Evolutionary conservation across 1,284 basidiomycete genomes (phyloP), one percentile per base, ranked within the genome.

Genomic region (Rhodotorula mucilaginosa): DNA sequence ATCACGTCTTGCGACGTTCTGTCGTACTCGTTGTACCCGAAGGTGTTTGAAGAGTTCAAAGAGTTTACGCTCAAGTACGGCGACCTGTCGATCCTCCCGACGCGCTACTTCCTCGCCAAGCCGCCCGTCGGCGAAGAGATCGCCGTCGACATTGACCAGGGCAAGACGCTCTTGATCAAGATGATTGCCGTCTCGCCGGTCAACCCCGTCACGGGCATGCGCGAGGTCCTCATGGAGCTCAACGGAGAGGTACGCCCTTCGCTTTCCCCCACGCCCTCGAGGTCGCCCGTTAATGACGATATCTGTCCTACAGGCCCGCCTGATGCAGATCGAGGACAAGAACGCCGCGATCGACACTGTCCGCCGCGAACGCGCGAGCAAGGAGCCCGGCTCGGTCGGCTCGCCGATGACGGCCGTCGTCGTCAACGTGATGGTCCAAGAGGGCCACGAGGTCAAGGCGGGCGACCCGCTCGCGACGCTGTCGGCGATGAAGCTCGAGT

Each of bases 31-130:
- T 94, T 97, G 92, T 97, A 96, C 81, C 92, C 93, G 61, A 82
- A 93, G 89, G 93, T 98, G 68, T 99, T 97, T 81, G 96, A 98
- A 81, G 96, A 99, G 82, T 98, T 92, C 83, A 93, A 95, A 81
- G 86, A 87, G 75, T 97, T 97, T 85, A 85, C 97, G 72, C 90
- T 93, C 84, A 94, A 92, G 84, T 98, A 91, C 81, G 96, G 97
- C 62, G 96, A 99, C 82, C 86, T 99, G 65, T 93, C 90, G 89
- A 90, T 78, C 31, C 83, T 99, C 79, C 95, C 96, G 71, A 99
- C 97, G 46, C 92, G 97, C 74, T 96, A 91, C 86, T 99, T 99
- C 90, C 85, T 99, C 75, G 91, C 90, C 73, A 92, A 93, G 76
- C 95, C 97, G 52, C 87, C 89, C 76, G 86, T 91, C 76, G 92